These are phyloP conservation scores for Deuterostichococcus epilithicus DNA, from an alignment of 139 green algal genomes.

Conservation along the genomic window DNA sequence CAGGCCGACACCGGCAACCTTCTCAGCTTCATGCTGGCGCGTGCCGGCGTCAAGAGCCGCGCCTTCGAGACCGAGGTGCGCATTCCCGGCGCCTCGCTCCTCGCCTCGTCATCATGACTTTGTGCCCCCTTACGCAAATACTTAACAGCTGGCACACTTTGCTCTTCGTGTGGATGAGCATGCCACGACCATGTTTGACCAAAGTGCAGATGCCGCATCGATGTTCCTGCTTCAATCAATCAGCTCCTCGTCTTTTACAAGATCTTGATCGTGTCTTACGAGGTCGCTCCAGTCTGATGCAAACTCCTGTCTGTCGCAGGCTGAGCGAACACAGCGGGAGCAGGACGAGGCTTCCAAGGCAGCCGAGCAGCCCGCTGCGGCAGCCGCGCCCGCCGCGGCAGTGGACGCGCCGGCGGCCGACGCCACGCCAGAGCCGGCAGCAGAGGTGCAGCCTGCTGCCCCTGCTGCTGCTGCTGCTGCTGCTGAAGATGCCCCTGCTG, in stretches of 20 bases:
- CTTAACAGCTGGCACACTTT: no score
- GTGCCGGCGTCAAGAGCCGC: constrained; percentile 20
- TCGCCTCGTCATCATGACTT: constrained; percentile 5
- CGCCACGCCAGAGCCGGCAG: neutral
- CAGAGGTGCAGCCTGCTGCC: constrained; percentile 10
- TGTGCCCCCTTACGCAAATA: no score
- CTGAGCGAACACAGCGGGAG: neutral
- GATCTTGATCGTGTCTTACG: no score
- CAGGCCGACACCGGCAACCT: neutral
- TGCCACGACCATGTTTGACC: no score
- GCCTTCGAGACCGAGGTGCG: constrained; percentile 18
- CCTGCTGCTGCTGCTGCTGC: neutral
- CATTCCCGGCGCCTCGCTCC: no score
- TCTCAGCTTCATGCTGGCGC: constrained; percentile 18
- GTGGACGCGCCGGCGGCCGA: neutral
- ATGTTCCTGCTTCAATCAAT: no score
- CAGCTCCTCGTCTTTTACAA: no score
- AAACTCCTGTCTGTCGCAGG: neutral
- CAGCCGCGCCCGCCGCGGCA: constrained; percentile 14
- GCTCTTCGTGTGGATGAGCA: no score
- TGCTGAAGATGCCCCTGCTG: neutral
- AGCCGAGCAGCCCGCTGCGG: neutral
- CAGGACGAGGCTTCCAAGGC: neutral
- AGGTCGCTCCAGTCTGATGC: neutral
- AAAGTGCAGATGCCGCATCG: no score